Evolutionary conservation across 192 early-diverging fungal genomes (phyloP), one percentile per base, ranked within the genome.

Genomic region (Linnemannia zychae): DNA sequence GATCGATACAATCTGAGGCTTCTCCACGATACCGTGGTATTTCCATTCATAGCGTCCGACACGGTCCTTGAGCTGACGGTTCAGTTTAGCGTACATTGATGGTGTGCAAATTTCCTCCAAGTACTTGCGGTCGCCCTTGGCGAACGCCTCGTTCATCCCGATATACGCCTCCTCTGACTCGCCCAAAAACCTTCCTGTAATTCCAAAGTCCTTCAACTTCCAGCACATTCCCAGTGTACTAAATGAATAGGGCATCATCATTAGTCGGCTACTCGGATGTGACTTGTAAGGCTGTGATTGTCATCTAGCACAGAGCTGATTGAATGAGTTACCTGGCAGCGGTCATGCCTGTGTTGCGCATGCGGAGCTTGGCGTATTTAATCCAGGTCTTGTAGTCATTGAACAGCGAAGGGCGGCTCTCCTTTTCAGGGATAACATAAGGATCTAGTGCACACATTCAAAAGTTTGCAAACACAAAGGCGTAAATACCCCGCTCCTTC

Each of bases 91-190:
- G 37, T 88, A 89, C 92, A 94, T 91, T 49, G 88, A 89, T 28
- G 92, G 89, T 49, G 90, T 84, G 71, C 93, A 93, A 3, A 94
- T 90, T 63, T 88, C 87, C 69, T 91, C 89, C 15, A 94, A 80
- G 15, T 89, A 81, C 36, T 78, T 76, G 34, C 90, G 80, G 79
- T 94, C 92, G 60, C 94, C 94, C 78, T 89, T 90, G 47, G 94
- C 93, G 82, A 91, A 94, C 3, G 92, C 91, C 74, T 93, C 92
- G 71, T 94, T 94, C 94, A 94, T 94, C 68, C 84, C 79, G 40
- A 89, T 89, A 77, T 93, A 93, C 28, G 92, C 88, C 34, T 88
- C 89, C 72, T 94, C 93, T 0, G 93, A 93, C 57, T 90, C 80
- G 13, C 72, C 70, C 63, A 91, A 88, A 85, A 94, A 94, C 40